phyloP scores from a whole-genome alignment of 805 yeast species.

The Metschnikowia continentalis region DNA sequence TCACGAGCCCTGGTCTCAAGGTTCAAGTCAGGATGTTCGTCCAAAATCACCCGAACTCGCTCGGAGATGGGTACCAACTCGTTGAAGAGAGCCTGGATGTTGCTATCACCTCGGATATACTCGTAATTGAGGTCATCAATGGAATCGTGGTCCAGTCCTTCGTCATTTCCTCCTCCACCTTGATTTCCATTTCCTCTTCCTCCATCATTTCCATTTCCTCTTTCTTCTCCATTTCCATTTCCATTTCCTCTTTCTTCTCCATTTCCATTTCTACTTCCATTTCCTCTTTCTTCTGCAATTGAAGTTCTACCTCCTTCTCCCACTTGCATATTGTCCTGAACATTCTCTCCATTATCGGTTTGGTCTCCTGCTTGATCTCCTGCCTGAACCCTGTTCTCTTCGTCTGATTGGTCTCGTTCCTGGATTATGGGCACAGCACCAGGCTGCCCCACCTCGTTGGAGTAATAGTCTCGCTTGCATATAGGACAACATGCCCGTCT shows the following conservation, averaged over 20 bases:
- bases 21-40: slow-evolving; percentile 28
- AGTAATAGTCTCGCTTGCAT: slow-evolving; percentile 65
- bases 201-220: background rate
- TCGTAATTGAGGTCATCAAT: slow-evolving; percentile 24
- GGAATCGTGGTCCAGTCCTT: background rate
- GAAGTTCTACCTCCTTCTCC: background rate
- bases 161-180: background rate
- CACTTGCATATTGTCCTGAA: background rate
- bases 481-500: slow-evolving; percentile 80
- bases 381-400: background rate
- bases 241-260: too few species aligned
- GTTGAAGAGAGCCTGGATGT: slow-evolving; percentile 33
- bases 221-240: background rate
- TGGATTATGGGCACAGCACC: slow-evolving; percentile 1
- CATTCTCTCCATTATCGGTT: background rate
- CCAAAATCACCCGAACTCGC: slow-evolving; percentile 38
- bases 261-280: background rate
- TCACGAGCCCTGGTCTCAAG: slow-evolving; percentile 44
- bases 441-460: slow-evolving; percentile 1
- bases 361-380: too few species aligned
- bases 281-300: too few species aligned
- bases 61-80: slow-evolving; percentile 40
- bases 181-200: too few species aligned
- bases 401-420: background rate
- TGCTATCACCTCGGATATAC: slow-evolving; percentile 34